Conservation (phyloP, 2,329 filamentous ascomycete species). For the Trichoderma lentiforme region DNA sequence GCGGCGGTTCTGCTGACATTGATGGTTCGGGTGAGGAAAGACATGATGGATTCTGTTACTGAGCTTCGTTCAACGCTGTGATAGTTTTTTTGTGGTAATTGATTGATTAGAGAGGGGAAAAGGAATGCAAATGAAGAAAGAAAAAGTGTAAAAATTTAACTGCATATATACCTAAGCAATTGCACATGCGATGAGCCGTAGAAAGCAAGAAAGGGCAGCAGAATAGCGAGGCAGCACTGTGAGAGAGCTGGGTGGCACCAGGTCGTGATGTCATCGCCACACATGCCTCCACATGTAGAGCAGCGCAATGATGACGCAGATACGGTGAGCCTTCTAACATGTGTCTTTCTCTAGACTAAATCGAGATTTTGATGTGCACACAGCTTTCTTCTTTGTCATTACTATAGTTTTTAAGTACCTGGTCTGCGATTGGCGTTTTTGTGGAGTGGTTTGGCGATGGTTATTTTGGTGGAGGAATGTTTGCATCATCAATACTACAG, state of each 20-base stretch:
- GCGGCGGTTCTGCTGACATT: not conserved
- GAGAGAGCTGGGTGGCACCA: not conserved
- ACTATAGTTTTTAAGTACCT: not conserved
- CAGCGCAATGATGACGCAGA: conserved; percentile 19
- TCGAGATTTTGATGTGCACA: not conserved
- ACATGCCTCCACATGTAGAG: conserved; percentile 6
- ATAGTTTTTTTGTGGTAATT: not conserved
- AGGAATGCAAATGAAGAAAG: not conserved
- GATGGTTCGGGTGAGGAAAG: conserved; percentile 16
- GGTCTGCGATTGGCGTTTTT: not conserved
- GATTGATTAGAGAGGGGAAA: not conserved
- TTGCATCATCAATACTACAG: not conserved
- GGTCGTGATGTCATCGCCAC: conserved; percentile 20
- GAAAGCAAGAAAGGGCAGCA: not conserved
- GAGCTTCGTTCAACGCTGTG: not conserved
- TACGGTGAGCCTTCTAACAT: not conserved
- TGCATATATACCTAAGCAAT: not conserved
- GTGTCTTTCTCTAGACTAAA: not conserved
- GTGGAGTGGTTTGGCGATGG: not conserved
- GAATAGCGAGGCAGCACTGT: not conserved
- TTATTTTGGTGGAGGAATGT: not conserved
- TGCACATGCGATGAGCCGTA: not conserved
- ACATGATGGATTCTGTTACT: conserved; percentile 3
- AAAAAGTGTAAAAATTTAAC: not conserved
- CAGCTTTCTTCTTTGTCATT: not conserved